phyloP scores from a whole-genome alignment of 2,329 filamentous ascomycete genomes.

The Microdochium paspali region DNA sequence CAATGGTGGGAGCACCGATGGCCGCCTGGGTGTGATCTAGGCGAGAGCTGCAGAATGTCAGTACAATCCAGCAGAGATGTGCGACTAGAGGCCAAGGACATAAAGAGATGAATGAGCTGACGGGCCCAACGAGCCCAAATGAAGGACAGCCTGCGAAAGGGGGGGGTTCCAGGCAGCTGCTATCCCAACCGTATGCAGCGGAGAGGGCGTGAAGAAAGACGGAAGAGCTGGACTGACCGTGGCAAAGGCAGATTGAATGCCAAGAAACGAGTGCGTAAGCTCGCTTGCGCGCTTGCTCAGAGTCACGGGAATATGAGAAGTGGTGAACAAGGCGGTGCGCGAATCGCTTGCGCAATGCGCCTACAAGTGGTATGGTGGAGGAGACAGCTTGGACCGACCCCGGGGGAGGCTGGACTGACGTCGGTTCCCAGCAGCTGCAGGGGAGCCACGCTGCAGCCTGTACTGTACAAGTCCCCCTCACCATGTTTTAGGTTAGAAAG shows the following conservation, averaged over 20 bases:
- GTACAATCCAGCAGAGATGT: background rate
- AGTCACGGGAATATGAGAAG: background rate
- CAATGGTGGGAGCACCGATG: background rate
- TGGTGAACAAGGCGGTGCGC: background rate
- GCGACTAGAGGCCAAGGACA: no score
- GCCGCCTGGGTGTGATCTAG: background rate
- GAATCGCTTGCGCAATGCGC: background rate
- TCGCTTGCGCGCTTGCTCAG: background rate
- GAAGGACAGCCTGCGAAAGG: no score
- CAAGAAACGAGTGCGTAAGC: background rate
- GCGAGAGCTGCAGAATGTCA: background rate
- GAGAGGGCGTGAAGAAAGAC: background rate
- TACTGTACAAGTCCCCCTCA: background rate
- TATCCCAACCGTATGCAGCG: background rate
- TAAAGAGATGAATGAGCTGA: background rate
- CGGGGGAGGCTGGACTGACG: background rate
- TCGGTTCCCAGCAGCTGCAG: background rate
- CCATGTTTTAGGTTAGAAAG: background rate
- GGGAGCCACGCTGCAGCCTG: background rate
- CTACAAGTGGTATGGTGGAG: background rate
- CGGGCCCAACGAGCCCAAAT: no score
- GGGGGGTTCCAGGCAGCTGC: background rate
- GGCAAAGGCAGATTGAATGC: background rate
- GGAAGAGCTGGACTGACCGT: background rate
- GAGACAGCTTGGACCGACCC: background rate